Base-by-base conservation (phyloP, 1,284 basidiomycete genomes). In the Ustilago esculenta region DNA sequence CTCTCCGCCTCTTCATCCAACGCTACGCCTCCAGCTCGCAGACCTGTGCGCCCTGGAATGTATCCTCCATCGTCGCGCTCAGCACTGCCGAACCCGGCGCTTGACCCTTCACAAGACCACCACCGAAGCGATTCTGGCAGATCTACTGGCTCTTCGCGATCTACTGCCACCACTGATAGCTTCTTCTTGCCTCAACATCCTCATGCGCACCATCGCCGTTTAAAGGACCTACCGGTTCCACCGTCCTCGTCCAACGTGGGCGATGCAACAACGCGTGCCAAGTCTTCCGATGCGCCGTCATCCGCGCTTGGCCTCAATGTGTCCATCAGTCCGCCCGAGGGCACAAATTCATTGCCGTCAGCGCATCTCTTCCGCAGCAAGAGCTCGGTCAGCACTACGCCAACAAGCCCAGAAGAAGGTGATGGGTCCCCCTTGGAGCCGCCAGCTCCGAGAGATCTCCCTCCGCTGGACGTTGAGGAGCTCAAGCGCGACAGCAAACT, bases 311-410 rank as follows among this genome's bases (percentile, higher is more conserved):
- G 53, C 33, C 48, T 64, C 24, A 52, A 57, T n/a, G 21, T 57
- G 1, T 18, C 39, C n/a, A 24, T 56, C 4, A 27, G 5, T 6
- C 35, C 48, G 3, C 14, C 44, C 3, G 24, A 21, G 5, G 25
- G 30, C 4, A 27, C 48, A 3, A 23, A 27, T 18, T 14, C 42
- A 7, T 29, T 47, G 4, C 60, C 50, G 18, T 14, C 52, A 1
- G 10, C 51, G 17, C 30, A 24, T 7, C 56, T 70, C 21, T 45
- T 24, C 21, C 55, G 67, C 43, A 58, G 63, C 45, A 54, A 60
- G 25, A 71, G 67, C 53, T 71, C 63, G 15, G 39, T 59, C 34
- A 65, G 61, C 54, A 71, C 67, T 5, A 72, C 66, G 25, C 70
- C 70, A 6, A 72, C 60, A 1, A 72, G 65, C 29, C 70, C 67